Percentiles rank a stretch among this genome's conserved stretches.
Evolutionary conservation across 257 asterid genomes (phyloP).

Genomic region (Solanum sejunctum): DNA sequence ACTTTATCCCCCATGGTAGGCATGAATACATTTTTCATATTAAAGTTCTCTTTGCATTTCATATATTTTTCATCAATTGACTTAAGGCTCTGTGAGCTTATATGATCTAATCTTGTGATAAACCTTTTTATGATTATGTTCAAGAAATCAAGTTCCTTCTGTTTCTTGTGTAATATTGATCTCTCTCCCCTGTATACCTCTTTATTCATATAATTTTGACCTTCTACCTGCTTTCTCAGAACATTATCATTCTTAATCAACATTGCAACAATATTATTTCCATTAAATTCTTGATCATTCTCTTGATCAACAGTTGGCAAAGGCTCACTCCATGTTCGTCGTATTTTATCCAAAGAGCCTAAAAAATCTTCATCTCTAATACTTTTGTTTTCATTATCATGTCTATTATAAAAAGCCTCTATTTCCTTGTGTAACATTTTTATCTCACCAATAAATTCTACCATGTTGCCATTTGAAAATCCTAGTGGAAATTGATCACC

Average conservation of each 20-base stretch:
- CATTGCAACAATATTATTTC: slow-evolving; percentile 23
- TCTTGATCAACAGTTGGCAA: slow-evolving; percentile 6
- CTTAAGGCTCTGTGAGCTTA: slow-evolving; percentile 9
- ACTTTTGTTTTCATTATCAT: background rate
- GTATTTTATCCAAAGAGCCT: background rate
- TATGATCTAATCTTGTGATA: slow-evolving; percentile 22
- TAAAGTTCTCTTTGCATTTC: background rate
- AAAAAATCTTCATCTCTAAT: background rate
- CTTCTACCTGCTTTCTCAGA: slow-evolving; percentile 24
- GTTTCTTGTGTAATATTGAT: slow-evolving; percentile 9
- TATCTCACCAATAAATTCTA: slow-evolving; percentile 18
- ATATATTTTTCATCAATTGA: background rate
- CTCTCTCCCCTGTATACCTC: slow-evolving; percentile 11
- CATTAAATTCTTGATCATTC: slow-evolving; percentile 7
- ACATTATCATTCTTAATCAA: slow-evolving; percentile 29
- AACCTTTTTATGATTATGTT: slow-evolving; percentile 23
- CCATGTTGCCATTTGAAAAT: slow-evolving; percentile 18
- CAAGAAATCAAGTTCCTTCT: slow-evolving; percentile 10
- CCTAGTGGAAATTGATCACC: background rate
- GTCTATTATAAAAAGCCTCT: slow-evolving; percentile 10
- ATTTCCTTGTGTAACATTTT: slow-evolving; percentile 19
- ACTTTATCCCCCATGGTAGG: background rate
- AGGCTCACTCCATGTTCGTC: slow-evolving; percentile 32
- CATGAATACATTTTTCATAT: background rate
- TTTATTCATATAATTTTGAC: slow-evolving; percentile 1